Percentiles rank a stretch among this genome's conserved stretches.
These are phyloP conservation scores for Phoenix roebelenii DNA, from an alignment of 176 grass and related monocot genomes.

Conservation along the genomic window DNA sequence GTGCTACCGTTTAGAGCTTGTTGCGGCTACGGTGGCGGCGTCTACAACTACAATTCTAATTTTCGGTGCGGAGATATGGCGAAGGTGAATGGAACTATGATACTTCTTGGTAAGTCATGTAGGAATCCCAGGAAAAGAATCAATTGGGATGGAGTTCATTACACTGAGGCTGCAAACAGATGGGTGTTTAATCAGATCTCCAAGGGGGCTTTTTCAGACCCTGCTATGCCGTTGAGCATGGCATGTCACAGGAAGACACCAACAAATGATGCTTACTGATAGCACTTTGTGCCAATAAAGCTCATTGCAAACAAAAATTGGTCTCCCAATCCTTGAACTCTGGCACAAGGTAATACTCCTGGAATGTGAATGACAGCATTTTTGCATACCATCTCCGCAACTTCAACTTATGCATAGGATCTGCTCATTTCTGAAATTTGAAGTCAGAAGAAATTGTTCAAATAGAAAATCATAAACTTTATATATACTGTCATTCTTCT, in stretches of 20 bases:
- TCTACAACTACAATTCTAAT: constrained; percentile 5
- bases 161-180: constrained; percentile 13
- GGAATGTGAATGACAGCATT: too few relatives aligned
- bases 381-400: too few relatives aligned
- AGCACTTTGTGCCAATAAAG: too few relatives aligned
- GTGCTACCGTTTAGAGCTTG: background rate
- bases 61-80: background rate
- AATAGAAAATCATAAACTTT: too few relatives aligned
- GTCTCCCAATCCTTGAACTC: too few relatives aligned
- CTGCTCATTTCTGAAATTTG: too few relatives aligned
- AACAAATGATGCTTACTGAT: background rate
- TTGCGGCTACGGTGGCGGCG: constrained; percentile 2
- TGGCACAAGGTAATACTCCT: too few relatives aligned
- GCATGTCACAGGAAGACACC: background rate
- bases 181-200: constrained; percentile 10
- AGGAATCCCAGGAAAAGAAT: constrained; percentile 2
- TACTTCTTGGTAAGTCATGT: background rate
- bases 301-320: too few relatives aligned
- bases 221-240: background rate
- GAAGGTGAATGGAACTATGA: background rate
- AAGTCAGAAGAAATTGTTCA: too few relatives aligned
- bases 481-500: too few relatives aligned
- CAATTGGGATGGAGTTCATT: constrained; percentile 12
- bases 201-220: background rate
- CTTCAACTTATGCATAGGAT: too few relatives aligned